Conservation (phyloP, 495 filamentous ascomycete species). For the Penicillium psychrofluorescens region DNA sequence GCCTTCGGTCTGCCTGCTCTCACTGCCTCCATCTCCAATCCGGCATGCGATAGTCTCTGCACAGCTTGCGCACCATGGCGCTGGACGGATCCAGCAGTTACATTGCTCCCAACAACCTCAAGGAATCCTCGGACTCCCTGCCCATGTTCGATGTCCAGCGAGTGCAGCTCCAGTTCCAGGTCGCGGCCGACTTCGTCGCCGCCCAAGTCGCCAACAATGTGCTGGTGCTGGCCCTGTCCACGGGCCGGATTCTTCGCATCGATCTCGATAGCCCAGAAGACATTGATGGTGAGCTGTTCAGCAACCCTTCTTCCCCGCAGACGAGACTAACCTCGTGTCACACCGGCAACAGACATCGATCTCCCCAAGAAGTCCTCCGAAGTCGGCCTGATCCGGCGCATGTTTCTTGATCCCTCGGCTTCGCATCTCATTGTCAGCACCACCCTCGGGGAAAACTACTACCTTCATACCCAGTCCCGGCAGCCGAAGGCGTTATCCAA, state of each 20-base stretch:
- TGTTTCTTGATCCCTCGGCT: slow-evolving; percentile 95
- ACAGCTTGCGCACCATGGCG: slow-evolving; percentile 42
- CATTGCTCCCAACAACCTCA: slow-evolving; percentile 45
- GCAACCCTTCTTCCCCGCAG: too few relatives aligned
- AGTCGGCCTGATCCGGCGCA: slow-evolving; percentile 80
- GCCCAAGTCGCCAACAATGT: slow-evolving; percentile 98
- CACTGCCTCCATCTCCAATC: neutral
- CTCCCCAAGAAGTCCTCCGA: slow-evolving; percentile 90
- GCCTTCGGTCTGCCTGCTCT: slow-evolving; percentile 2
- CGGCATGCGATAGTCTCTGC: slow-evolving; percentile 30
- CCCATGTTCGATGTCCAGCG: slow-evolving; percentile 90
- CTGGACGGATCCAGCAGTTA: slow-evolving; percentile 47
- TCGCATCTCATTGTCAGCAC: slow-evolving; percentile 91
- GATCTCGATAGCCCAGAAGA: slow-evolving; percentile 89
- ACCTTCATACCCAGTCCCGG: slow-evolving; percentile 89
- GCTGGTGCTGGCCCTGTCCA: slow-evolving; percentile 80
- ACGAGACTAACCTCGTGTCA: neutral
- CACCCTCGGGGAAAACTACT: slow-evolving; percentile 90
- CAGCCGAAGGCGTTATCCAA: slow-evolving; percentile 76
- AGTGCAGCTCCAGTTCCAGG: slow-evolving; percentile 84
- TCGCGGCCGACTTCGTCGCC: slow-evolving; percentile 90
- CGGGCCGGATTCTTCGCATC: slow-evolving; percentile 83
- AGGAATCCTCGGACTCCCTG: slow-evolving; percentile 55
- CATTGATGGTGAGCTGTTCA: slow-evolving; percentile 66
- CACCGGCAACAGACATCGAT: slow-evolving; percentile 68